Base-by-base conservation (phyloP, 176 grass and related monocot genomes). In the Olyra latifolia region DNA sequence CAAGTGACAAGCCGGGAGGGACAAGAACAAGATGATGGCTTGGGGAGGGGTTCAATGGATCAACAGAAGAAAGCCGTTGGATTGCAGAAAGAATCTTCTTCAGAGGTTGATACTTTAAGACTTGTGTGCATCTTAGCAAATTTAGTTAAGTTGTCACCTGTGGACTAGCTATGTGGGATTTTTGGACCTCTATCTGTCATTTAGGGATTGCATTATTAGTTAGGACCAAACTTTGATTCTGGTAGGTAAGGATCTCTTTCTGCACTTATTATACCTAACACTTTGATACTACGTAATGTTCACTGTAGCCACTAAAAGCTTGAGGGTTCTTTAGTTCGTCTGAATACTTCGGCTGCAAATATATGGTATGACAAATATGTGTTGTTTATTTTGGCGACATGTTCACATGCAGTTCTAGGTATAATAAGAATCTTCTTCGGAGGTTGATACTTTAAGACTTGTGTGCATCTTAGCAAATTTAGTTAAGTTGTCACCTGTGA, bases 341-440 rank as follows among this genome's bases (percentile, higher is more conserved):
- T 57, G 61, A 60, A 35, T 39, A 27, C 54, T 67, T 76, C 2
- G n/a, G 9, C 11, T 71, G 42, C 43, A n/a, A 59, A 16, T 60
- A 39, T 47, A 25, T 40, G 16, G 3, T 45, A 54, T 75, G 71
- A 35, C 10, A 8, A 60, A 69, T 32, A 39, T 32, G 16, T 43
- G 66, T n/a, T 53, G 16, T 66, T 66, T 41, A 12, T 9, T 53
- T 24, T 82, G 55, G 68, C 5, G 48, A 47, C 62, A 40, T 82
- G 60, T 62, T 62, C 17, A n/a, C n/a, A n/a, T n/a, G n/a, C n/a
- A n/a, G n/a, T n/a, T n/a, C n/a, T n/a, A n/a, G n/a, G n/a, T n/a
- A n/a, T n/a, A n/a, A n/a, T n/a, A n/a, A n/a, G n/a, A 66, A 47
- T 83, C 87, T 46, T 78, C 58, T 54, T 79, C 80, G 22, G 23